phyloP scores from a whole-genome alignment of 78 protist species.

The Pigoraptor vietnamica region DNA sequence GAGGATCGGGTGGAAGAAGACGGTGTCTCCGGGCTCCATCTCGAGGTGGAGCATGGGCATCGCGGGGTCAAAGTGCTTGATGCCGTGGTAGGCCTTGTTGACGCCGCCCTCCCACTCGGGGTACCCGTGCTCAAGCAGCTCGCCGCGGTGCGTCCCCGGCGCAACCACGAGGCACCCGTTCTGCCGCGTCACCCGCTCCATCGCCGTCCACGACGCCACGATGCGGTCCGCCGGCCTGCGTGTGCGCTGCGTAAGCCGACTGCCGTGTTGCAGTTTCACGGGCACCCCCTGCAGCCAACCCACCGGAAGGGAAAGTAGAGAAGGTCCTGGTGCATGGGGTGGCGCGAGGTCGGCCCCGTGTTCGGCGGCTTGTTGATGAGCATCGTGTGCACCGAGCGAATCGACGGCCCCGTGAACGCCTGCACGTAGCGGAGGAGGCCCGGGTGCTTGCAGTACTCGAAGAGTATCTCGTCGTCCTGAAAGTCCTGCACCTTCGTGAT shows the following conservation, averaged over 20 bases:
- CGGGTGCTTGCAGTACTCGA: conserved; percentile 15
- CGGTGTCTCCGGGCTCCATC: conserved; percentile 19
- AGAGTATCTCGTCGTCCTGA: conserved; percentile 7
- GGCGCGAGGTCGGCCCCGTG: background rate
- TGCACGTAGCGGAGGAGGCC: background rate
- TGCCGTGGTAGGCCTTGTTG: conserved; percentile 16
- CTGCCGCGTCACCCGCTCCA: background rate
- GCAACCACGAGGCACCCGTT: conserved; percentile 21
- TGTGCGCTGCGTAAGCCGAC: background rate
- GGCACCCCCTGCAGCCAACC: background rate
- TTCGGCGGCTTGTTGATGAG: conserved; percentile 31
- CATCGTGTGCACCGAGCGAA: conserved; percentile 14
- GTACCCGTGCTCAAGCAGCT: conserved; percentile 16
- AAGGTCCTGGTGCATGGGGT: conserved; percentile 21
- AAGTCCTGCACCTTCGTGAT: conserved; percentile 27
- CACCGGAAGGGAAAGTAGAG: background rate
- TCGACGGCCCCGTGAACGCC: background rate
- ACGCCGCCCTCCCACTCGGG: conserved; percentile 24
- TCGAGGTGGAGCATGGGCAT: background rate
- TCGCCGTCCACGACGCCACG: conserved; percentile 12
- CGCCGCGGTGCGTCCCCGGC: conserved; percentile 21
- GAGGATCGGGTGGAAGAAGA: conserved; percentile 28
- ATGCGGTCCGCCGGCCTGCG: conserved; percentile 12
- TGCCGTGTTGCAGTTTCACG: background rate
- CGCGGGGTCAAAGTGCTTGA: background rate